Conservation (phyloP, 129 eudicot species). For the Mikania micrantha region DNA sequence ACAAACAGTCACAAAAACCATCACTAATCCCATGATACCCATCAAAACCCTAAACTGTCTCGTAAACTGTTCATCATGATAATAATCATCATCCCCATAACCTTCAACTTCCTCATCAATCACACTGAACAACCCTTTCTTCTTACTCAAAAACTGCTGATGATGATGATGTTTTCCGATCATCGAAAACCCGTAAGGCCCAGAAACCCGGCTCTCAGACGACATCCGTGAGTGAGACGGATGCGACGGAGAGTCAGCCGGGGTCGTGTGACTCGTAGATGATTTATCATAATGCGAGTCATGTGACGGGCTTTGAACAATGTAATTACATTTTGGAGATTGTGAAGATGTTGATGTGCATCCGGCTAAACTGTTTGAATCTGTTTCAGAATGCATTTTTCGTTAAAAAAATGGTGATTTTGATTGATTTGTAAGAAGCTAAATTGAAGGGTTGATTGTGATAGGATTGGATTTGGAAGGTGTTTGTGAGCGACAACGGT, state of each 20-base stretch:
- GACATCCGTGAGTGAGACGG: constrained; percentile 44
- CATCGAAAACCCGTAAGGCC: constrained; percentile 13
- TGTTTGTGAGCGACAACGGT: constrained; percentile 2
- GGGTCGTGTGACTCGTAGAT: constrained; percentile 34
- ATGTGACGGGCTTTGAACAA: constrained; percentile 66
- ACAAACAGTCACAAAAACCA: constrained; percentile 32
- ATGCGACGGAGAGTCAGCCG: constrained; percentile 45
- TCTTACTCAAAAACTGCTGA: constrained; percentile 9
- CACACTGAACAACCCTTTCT: constrained; percentile 33
- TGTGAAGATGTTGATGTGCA: constrained; percentile 38
- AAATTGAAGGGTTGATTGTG: neutral
- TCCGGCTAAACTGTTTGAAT: constrained; percentile 29
- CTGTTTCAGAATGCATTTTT: constrained; percentile 48
- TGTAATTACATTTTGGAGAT: constrained; percentile 40
- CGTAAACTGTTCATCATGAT: constrained; percentile 12
- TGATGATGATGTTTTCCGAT: constrained; percentile 14
- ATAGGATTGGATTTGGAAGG: constrained; percentile 5
- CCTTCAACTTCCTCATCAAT: constrained; percentile 42
- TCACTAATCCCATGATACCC: constrained; percentile 24
- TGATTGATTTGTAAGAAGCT: too few relatives aligned
- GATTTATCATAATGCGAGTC: constrained; percentile 64
- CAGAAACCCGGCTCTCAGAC: constrained; percentile 39
- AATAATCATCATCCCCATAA: constrained; percentile 18
- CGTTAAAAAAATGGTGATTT: too few relatives aligned
- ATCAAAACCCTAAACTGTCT: constrained; percentile 24